phyloP scores from a whole-genome alignment of 2,329 filamentous ascomycete genomes.

The Botryotinia narcissicola region DNA sequence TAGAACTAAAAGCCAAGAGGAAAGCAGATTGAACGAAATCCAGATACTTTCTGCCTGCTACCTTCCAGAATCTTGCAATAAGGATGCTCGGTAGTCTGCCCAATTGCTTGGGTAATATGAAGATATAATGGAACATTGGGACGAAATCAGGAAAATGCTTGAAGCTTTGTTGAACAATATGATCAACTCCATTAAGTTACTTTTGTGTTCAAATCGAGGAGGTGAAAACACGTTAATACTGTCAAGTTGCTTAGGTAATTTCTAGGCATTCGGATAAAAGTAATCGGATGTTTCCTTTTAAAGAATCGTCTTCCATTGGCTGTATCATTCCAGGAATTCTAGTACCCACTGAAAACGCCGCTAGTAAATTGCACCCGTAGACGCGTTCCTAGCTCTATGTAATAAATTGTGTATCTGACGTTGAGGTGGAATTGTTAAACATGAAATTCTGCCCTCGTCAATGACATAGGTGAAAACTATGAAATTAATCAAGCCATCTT shows the following conservation, averaged over 20 bases:
- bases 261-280: background rate
- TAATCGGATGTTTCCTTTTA: background rate
- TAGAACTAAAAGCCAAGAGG: background rate
- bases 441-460: constrained; percentile 32
- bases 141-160: constrained; percentile 50
- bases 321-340: background rate
- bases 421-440: constrained; percentile 25
- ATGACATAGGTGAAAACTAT: constrained; percentile 46
- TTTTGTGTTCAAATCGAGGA: constrained; percentile 45
- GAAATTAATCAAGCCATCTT: constrained; percentile 91
- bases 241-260: background rate
- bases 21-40: background rate
- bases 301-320: background rate
- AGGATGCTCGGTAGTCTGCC: constrained; percentile 42
- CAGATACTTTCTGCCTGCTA: background rate
- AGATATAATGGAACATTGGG: constrained; percentile 22
- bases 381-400: constrained; percentile 23
- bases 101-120: constrained; percentile 46
- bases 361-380: constrained; percentile 9
- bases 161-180: constrained; percentile 47
- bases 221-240: constrained; percentile 23
- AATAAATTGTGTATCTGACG: constrained; percentile 13
- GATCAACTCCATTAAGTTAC: constrained; percentile 62
- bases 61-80: background rate
- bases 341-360: background rate